Percentiles rank a stretch among this genome's conserved stretches.
Evolutionary conservation across 352 stramenopile genomes (phyloP).

Genomic region (Globisporangium lucens): DNA sequence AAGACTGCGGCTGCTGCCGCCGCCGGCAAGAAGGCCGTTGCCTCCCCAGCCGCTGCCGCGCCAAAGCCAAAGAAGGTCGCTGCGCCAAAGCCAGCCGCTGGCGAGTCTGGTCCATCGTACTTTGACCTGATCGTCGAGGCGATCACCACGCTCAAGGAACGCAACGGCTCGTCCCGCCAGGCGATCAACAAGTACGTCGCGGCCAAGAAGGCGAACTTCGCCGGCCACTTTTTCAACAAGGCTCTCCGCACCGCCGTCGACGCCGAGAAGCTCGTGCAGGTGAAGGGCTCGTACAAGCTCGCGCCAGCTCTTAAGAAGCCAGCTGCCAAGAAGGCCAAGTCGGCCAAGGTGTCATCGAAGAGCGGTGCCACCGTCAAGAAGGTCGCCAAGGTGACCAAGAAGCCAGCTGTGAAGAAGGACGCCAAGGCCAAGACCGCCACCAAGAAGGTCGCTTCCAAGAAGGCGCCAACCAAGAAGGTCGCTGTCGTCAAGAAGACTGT

Average conservation of each 20-base stretch:
- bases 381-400: conserved; percentile 50
- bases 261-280: conserved; percentile 82
- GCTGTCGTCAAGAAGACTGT: conserved; percentile 32
- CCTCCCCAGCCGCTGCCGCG: conserved; percentile 14
- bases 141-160: conserved; percentile 91
- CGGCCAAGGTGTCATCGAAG: conserved; percentile 59
- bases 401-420: conserved; percentile 41
- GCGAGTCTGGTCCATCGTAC: conserved; percentile 65
- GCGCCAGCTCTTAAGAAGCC: conserved; percentile 66
- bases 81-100: conserved; percentile 24
- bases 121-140: conserved; percentile 90
- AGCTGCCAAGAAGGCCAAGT: conserved; percentile 53
- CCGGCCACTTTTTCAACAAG: conserved; percentile 84
- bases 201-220: conserved; percentile 81
- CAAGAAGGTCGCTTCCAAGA: conserved; percentile 74
- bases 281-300: conserved; percentile 85
- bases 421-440: conserved; percentile 27
- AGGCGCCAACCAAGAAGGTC: conserved; percentile 63
- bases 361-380: conserved; percentile 43
- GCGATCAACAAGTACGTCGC: conserved; percentile 91
- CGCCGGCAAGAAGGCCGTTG: conserved; percentile 39
- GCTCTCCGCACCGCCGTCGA: conserved; percentile 89
- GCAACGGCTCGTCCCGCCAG: conserved; percentile 88
- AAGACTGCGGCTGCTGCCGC: conserved; percentile 48
- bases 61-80: conserved; percentile 35